Conservation (phyloP, 805 yeast species). For the Pichia scutulata region DNA sequence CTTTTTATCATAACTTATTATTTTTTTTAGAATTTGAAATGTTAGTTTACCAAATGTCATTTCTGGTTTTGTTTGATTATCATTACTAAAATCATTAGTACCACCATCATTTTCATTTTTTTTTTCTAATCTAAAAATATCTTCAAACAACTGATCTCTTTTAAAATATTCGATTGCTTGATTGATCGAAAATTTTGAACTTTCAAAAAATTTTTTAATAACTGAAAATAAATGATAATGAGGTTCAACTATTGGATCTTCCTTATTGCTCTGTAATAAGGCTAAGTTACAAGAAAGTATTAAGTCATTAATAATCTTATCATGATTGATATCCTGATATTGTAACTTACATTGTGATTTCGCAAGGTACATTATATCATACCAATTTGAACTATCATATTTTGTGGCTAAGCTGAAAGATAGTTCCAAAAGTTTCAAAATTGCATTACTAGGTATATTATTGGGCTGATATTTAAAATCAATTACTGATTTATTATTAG, state of each 20-base stretch:
- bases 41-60: slow-evolving; percentile 25
- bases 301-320: slow-evolving; percentile 34
- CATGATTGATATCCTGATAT: slow-evolving; percentile 7
- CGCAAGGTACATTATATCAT: slow-evolving; percentile 45
- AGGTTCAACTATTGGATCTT: slow-evolving; percentile 67
- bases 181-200: slow-evolving; percentile 26
- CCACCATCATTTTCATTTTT: not conserved
- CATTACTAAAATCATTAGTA: not conserved
- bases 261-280: slow-evolving; percentile 28
- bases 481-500: not conserved
- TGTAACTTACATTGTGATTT: slow-evolving; percentile 50
- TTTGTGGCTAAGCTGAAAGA: slow-evolving; percentile 42
- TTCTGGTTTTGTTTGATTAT: not conserved
- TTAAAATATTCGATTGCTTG: slow-evolving; percentile 35
- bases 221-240: slow-evolving; percentile 58
- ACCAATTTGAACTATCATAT: slow-evolving; percentile 49
- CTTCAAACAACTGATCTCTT: slow-evolving; percentile 28
- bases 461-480: slow-evolving; percentile 1
- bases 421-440: slow-evolving; percentile 30
- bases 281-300: slow-evolving; percentile 40
- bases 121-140: not conserved
- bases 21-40: slow-evolving; percentile 37
- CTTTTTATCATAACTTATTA: slow-evolving; percentile 60
- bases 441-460: slow-evolving; percentile 9
- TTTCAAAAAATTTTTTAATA: slow-evolving; percentile 46